Conservation (phyloP, 2,329 filamentous ascomycete species). For the Phaeosphaeriaceae sp. region DNA sequence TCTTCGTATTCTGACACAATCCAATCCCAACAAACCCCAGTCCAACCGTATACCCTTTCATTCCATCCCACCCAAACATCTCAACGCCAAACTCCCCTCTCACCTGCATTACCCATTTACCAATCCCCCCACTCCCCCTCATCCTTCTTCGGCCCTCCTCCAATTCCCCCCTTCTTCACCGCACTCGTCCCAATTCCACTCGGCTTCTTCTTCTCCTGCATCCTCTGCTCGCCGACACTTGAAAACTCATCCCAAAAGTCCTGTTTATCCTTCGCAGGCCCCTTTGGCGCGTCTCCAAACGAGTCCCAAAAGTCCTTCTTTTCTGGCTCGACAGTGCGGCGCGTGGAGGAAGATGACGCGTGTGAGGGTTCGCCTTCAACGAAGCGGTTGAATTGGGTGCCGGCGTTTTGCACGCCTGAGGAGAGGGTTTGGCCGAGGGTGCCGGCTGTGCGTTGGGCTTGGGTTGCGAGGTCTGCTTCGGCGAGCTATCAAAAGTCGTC, state of each 20-base stretch:
- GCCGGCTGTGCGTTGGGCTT: constrained; percentile 66
- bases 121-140: constrained; percentile 63
- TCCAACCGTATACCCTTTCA: not conserved
- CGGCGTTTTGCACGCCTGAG: constrained; percentile 73
- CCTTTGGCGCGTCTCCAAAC: constrained; percentile 72
- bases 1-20: not conserved
- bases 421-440: constrained; percentile 67
- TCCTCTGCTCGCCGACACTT: constrained; percentile 34
- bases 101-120: constrained; percentile 28
- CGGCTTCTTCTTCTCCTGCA: constrained; percentile 44
- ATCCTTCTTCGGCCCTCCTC: constrained; percentile 55
- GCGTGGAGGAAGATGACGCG: too few species aligned
- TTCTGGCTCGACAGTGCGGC: constrained; percentile 60
- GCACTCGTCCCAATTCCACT: constrained; percentile 69
- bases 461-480: constrained; percentile 64
- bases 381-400: constrained; percentile 83
- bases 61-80: not conserved
- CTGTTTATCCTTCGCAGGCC: constrained; percentile 59
- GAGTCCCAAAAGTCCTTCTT: constrained; percentile 65
- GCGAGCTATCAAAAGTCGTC: constrained; percentile 67
- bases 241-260: constrained; percentile 60
- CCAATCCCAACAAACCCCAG: not conserved
- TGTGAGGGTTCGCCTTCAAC: constrained; percentile 71
- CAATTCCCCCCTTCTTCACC: constrained; percentile 59
- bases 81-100: not conserved